Base-by-base conservation (phyloP, 352 stramenopile genomes). In the Phytophthora capsici region DNA sequence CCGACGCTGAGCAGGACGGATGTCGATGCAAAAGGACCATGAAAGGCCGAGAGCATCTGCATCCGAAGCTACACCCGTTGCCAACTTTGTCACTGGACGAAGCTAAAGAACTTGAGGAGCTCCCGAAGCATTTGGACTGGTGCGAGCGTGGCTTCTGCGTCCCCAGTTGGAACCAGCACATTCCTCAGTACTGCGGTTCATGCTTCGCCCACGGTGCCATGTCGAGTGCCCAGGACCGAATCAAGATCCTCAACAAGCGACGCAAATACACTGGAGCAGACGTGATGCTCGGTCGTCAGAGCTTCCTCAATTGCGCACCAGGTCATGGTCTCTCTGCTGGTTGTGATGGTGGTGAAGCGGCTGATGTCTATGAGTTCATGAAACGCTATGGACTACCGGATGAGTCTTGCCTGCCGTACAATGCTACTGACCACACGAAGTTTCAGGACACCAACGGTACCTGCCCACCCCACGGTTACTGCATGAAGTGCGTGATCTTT, bases 91-190 rank as follows among this genome's bases (percentile, higher is more conserved):
- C 80, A 38, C 70, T 88, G 3, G 64, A 67, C 1, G 69, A 86
- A 41, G 23, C 49, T 17, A 19, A 71, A 17, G 72, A 85, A 30
- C 52, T 90, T 2, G 61, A 78, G 32, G 38, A 62, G 9, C 67
- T 89, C 16, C 85, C 85, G 0, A 62, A 66, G 50, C 79, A 90
- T 36, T 97, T 98, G 60, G 92, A 96, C 67, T 99, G 96, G 95
- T 93, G 86, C 56, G 86, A 94, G 57, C 74, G 69, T 10, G 83
- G 86, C 30, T 90, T 86, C 57, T 92, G 83, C 51, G 82, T 90
- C 41, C 80, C 83, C n/a, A 91, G 83, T 58, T 94, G 86, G 84
- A 92, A 92, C 66, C 84, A 94, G 61, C 86, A 94, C 53, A 90
- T 91, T 23, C 86, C 86, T 26, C 80, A 90, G 60, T 97, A 95